Base-by-base conservation (phyloP, 2,329 filamentous ascomycete genomes). In the Akanthomyces uredinophilus region DNA sequence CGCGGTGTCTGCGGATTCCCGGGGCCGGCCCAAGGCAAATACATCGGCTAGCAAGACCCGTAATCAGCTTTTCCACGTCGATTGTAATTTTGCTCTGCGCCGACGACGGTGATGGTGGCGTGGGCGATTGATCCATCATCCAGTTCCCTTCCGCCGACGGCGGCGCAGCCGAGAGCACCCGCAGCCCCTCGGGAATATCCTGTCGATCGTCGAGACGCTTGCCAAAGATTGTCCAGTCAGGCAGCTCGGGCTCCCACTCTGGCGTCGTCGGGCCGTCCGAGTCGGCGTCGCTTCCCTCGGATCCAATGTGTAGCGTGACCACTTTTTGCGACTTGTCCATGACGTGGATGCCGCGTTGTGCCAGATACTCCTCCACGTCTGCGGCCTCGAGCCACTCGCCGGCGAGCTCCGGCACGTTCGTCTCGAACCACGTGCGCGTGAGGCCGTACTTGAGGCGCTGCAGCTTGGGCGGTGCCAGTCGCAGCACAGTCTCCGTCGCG, bases 181-280 rank as follows among this genome's bases (percentile, higher is more conserved):
- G 53, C 37, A 49, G n/a, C n/a, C 61, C 61, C 13, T n/a, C 5
- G 16, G 61, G 61, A 5, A 63, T 39, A 4, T 52, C 41, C 32
- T 63, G 61, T 27, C 37, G n/a, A 3, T 63, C 46, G 39, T 63
- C 61, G 29, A 58, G 44, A 22, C 39, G 35, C 27, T 41, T 58
- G 6, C 61, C 61, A 18, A 63, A 63, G 20, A 63, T 63, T 11
- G 61, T 63, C 61, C 61, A 63, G 53, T 63, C 61, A 1, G 54
- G 61, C 16, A 63, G 53, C 37, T 62, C 60, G 5, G 52, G 52
- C 35, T 62, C 60, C 60, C 60, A 62, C 29, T 43, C 60, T 8
- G 52, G 53, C 14, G 61, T 63, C 24, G 29, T 18, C 14, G 61
- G 54, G 7, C 53, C 32, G 2, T 54, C 61, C 18, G 55, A 50